Conservation (phyloP, 495 filamentous ascomycete genomes). For the Neurospora sublineolata region DNA sequence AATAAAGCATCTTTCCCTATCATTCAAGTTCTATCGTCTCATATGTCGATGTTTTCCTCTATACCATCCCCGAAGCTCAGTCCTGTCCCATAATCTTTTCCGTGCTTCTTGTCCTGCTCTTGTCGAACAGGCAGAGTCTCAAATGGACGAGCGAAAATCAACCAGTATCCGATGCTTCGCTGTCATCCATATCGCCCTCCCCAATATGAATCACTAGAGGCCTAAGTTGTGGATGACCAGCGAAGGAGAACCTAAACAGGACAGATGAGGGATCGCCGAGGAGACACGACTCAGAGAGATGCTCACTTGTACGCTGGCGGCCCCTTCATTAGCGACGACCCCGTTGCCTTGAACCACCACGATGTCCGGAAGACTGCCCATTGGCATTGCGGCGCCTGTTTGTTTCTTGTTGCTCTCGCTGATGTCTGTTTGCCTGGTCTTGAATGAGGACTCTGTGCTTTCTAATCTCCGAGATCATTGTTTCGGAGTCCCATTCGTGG, state of each 20-base stretch:
- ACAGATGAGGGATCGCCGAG: background rate
- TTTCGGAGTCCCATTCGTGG: background rate
- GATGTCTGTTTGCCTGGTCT: background rate
- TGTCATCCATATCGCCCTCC: background rate
- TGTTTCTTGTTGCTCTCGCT: background rate
- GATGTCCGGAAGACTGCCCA: background rate
- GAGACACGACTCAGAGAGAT: background rate
- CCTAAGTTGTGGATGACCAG: background rate
- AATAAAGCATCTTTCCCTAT: background rate
- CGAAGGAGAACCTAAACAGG: background rate
- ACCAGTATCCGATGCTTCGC: background rate
- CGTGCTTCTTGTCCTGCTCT: background rate
- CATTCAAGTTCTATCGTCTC: background rate
- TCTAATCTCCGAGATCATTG: background rate
- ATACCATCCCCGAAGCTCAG: background rate
- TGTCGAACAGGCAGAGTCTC: background rate
- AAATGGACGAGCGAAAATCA: background rate
- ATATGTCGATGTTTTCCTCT: background rate
- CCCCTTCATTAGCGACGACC: background rate
- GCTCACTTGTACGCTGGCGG: too few relatives aligned
- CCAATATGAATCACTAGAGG: background rate
- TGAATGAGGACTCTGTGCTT: accelerated
- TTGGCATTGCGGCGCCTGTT: background rate
- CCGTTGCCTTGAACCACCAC: background rate
- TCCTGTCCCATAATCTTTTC: background rate